A percentile compares a stretch with the other conserved stretches of the same genome.
These are phyloP conservation scores for Fusarium dimerum DNA, from an alignment of 2,329 filamentous ascomycete species.

Conservation along the genomic window DNA sequence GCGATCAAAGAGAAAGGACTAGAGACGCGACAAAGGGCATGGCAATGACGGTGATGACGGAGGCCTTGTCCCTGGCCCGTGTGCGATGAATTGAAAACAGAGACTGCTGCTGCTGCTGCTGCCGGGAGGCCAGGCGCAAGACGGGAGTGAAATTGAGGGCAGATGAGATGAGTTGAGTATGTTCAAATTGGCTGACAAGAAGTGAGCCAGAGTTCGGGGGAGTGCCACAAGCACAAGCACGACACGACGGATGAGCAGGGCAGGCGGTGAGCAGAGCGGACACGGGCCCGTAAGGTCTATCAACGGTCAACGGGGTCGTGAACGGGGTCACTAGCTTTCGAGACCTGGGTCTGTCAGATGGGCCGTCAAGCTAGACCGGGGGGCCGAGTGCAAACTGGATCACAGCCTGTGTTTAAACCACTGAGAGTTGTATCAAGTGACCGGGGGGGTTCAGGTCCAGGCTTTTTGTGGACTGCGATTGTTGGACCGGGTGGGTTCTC, in stretches of 20 bases:
- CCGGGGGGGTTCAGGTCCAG: constrained; percentile 8
- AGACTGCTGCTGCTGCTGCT: background rate
- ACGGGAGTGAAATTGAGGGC: background rate
- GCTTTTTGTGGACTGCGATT: constrained; percentile 3
- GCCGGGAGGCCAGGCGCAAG: background rate
- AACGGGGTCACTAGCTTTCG: constrained; percentile 12
- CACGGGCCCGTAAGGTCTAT: constrained; percentile 9
- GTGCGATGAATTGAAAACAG: background rate
- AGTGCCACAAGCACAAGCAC: constrained; percentile 15
- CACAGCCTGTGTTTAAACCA: constrained; percentile 16
- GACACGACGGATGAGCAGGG: constrained; percentile 27
- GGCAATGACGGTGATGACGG: constrained; percentile 26
- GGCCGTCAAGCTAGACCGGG: constrained; percentile 22
- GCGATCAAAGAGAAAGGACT: constrained; percentile 24
- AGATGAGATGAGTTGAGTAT: background rate
- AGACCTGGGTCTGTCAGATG: constrained; percentile 23
- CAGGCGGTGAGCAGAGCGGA: constrained; percentile 30
- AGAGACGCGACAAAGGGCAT: constrained; percentile 22
- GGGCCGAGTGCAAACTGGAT: constrained; percentile 19
- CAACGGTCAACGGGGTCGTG: constrained; percentile 21
- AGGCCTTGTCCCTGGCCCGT: background rate
- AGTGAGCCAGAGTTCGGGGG: constrained; percentile 11
- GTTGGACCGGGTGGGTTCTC: constrained; percentile 14
- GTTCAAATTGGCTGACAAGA: too few relatives aligned
- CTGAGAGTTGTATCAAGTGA: constrained; percentile 10